Base-by-base conservation (phyloP, 495 filamentous ascomycete species). In the Penicillium subrubescens region DNA sequence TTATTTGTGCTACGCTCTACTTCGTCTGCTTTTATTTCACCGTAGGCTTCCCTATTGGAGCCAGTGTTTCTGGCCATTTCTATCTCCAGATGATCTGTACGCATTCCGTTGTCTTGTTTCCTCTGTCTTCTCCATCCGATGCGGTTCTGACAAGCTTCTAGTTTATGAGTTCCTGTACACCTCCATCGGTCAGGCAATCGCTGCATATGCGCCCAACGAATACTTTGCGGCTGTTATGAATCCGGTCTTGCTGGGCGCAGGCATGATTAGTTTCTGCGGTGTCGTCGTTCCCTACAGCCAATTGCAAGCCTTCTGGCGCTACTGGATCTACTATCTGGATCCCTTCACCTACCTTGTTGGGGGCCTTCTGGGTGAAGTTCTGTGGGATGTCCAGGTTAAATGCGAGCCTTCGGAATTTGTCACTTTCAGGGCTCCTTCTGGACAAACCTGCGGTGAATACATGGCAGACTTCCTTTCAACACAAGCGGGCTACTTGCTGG, bases 381-480 rank as follows among this genome's bases (percentile, higher is more conserved):
- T 77, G 33, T 82, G 73, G 73, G 75, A 76, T 34, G 72, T 75
- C 23, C 61, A 75, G 29, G 90, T 93, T 0, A 62, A 79, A 11
- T 94, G 91, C 70, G 67, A 74, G 5, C 58, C 75, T 0, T 64
- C 67, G 1, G 91, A 94, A 69, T 81, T 86, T 27, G 86, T 88
- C 63, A 66, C 60, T 0, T 93, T 94, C 76, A 76, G 67, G 0
- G 82, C 89, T 5, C 90, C 90, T 0, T 54, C 58, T 34, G 88
- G 86, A 2, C 80, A 88, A 66, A 87, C 81, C 0, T 94, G 91
- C 67, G 90, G 87, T 19, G 81, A 87, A 63, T 96, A 93, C 67
- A 74, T 92, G 74, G 61, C 68, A 17, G 56, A 77, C 10, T 92
- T 89, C 65, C 82, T 86, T 2, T 54, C 65, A 0, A 61, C 64